Percentiles rank a stretch among this genome's conserved stretches.
Evolutionary conservation across 2,329 filamentous ascomycete genomes (phyloP).

Genomic region (Verticillium nonalfalfae): DNA sequence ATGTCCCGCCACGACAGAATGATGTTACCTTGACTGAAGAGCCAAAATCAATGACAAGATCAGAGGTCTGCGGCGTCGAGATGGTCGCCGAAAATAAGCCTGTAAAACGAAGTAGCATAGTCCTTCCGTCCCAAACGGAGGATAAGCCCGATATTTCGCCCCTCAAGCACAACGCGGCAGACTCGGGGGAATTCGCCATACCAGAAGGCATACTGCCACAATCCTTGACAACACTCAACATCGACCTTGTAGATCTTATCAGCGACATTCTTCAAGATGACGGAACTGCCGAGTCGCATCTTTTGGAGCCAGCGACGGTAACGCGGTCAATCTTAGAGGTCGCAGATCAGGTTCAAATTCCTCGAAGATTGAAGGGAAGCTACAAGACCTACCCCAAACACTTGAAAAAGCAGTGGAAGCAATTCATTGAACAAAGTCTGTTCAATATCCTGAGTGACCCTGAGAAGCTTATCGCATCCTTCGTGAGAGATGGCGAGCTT

Average conservation of each 20-base stretch:
- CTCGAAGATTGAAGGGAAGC: constrained; percentile 25
- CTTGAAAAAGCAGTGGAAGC: constrained; percentile 44
- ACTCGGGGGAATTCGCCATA: not conserved
- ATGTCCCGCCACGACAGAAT: constrained; percentile 19
- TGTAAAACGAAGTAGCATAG: not conserved
- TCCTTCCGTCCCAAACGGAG: not conserved
- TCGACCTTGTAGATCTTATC: constrained; percentile 52
- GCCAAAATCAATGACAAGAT: constrained; percentile 3
- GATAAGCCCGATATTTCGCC: not conserved
- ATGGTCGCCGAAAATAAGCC: not conserved
- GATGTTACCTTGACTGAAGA: constrained; percentile 5
- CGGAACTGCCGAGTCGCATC: constrained; percentile 41
- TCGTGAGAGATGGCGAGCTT: constrained; percentile 43
- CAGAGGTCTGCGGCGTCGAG: not conserved
- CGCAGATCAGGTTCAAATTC: constrained; percentile 15
- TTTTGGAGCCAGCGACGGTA: constrained; percentile 28
- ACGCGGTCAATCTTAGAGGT: constrained; percentile 6
- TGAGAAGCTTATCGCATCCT: constrained; percentile 47
- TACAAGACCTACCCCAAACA: constrained; percentile 17
- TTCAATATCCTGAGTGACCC: constrained; percentile 58
- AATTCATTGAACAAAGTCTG: constrained; percentile 58
- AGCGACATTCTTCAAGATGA: constrained; percentile 56
- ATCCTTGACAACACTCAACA: constrained; percentile 44
- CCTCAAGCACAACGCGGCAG: not conserved
- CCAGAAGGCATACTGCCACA: constrained; percentile 43